Evolutionary conservation across 2,329 filamentous ascomycete species (phyloP).

Genomic region (Sporothrix euskadiensis): DNA sequence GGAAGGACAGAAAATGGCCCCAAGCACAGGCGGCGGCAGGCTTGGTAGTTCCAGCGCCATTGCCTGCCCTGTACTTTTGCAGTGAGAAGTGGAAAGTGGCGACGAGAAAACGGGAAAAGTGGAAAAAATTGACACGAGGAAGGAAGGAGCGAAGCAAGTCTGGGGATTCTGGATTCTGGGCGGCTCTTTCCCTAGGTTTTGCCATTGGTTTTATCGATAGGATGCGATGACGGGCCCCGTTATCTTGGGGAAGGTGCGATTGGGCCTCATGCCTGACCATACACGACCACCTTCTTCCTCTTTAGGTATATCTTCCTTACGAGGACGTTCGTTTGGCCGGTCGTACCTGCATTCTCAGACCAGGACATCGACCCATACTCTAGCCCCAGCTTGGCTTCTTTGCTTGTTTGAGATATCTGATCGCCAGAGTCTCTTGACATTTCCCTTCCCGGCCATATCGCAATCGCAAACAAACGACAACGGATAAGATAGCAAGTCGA

Average conservation of each 20-base stretch:
- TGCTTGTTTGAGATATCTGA: background rate
- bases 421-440: background rate
- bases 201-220: background rate
- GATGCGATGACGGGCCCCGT: background rate
- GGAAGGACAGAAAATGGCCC: background rate
- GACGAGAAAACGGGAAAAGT: background rate
- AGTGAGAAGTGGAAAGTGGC: background rate
- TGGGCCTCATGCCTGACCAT: background rate
- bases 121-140: background rate
- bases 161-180: background rate
- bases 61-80: background rate
- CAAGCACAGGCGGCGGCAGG: background rate
- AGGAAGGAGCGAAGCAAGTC: constrained; percentile 4
- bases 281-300: constrained; percentile 3
- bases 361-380: background rate
- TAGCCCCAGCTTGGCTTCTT: background rate
- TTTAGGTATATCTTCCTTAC: constrained; percentile 7
- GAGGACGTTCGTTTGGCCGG: background rate
- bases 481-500: background rate
- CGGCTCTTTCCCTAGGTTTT: background rate
- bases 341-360: constrained; percentile 4
- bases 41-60: background rate
- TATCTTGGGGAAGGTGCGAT: constrained; percentile 2
- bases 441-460: constrained; percentile 22
- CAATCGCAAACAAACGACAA: background rate